Percentiles rank a stretch among this genome's conserved stretches.
phyloP scores from a whole-genome alignment of 495 filamentous ascomycete species.

The Aspergillus indologenus region DNA sequence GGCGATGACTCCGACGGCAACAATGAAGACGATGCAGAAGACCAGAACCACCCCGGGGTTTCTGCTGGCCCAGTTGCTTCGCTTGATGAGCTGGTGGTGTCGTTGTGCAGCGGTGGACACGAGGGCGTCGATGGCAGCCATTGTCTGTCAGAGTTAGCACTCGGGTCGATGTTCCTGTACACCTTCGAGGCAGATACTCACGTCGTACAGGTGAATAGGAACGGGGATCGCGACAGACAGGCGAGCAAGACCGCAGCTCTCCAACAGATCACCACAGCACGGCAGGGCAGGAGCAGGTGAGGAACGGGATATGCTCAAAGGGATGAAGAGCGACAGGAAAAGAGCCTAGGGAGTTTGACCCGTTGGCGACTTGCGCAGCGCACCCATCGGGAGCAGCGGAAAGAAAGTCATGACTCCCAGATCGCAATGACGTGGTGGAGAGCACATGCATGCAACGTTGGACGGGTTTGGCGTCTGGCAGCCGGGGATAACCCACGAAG shows the following conservation, averaged over 20 bases:
- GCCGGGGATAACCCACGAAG: conserved; percentile 7
- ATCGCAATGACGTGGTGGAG: conserved; percentile 24
- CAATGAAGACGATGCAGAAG: conserved; percentile 51
- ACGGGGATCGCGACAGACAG: not conserved
- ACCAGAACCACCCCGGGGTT: conserved; percentile 53
- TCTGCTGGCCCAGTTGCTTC: conserved; percentile 47
- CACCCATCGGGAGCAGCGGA: conserved; percentile 13
- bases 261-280: not conserved
- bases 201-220: not conserved
- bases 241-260: not conserved
- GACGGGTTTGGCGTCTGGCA: conserved; percentile 2
- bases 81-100: conserved; percentile 26
- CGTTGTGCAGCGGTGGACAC: conserved; percentile 18
- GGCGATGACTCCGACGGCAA: conserved; percentile 39
- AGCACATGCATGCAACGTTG: conserved; percentile 18
- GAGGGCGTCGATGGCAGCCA: conserved; percentile 36
- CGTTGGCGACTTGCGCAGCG: not conserved
- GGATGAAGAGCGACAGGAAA: not conserved
- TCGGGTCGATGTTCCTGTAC: not conserved
- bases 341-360: not conserved
- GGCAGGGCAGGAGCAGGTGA: not conserved
- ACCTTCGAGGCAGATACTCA: not conserved
- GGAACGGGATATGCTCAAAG: not conserved
- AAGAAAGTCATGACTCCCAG: conserved; percentile 13
- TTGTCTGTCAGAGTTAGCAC: conserved; percentile 16